phyloP scores from a whole-genome alignment of 306 rosid genomes.

The Prunus davidiana region DNA sequence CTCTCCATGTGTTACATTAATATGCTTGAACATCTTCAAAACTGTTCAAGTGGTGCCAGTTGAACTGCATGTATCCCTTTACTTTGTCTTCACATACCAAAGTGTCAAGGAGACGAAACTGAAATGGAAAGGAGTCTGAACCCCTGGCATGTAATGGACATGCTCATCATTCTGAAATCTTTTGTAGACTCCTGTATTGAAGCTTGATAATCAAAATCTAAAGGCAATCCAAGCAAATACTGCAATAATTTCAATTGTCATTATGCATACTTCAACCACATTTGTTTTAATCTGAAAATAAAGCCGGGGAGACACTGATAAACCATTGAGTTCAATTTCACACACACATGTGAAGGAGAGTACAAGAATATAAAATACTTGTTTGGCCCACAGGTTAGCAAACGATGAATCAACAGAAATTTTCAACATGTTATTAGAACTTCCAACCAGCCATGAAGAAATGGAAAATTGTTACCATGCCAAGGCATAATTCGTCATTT shows the following conservation, averaged over 20 bases:
- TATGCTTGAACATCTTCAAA: slow-evolving; percentile 28
- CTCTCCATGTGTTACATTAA: background rate
- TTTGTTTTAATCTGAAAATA: background rate
- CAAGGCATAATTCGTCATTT: background rate
- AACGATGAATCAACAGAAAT: too few relatives aligned
- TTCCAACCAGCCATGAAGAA: too few relatives aligned
- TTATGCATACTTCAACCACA: background rate
- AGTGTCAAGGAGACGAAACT: slow-evolving; percentile 23
- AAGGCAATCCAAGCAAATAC: background rate
- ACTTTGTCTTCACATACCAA: background rate
- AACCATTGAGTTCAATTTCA: too few relatives aligned
- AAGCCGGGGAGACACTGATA: background rate
- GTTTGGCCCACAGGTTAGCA: too few relatives aligned
- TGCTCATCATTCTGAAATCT: background rate
- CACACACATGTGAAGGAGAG: background rate
- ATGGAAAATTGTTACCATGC: too few relatives aligned
- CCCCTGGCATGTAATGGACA: background rate
- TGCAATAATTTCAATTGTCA: background rate
- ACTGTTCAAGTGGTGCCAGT: slow-evolving; percentile 20
- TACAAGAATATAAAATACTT: too few relatives aligned
- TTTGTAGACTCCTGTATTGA: slow-evolving; percentile 11
- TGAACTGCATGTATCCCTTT: slow-evolving; percentile 5
- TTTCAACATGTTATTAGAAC: too few relatives aligned
- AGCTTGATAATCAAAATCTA: background rate
- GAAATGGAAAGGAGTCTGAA: slow-evolving; percentile 9